phyloP scores from a whole-genome alignment of 306 rosid genomes.

The Cercis canadensis region DNA sequence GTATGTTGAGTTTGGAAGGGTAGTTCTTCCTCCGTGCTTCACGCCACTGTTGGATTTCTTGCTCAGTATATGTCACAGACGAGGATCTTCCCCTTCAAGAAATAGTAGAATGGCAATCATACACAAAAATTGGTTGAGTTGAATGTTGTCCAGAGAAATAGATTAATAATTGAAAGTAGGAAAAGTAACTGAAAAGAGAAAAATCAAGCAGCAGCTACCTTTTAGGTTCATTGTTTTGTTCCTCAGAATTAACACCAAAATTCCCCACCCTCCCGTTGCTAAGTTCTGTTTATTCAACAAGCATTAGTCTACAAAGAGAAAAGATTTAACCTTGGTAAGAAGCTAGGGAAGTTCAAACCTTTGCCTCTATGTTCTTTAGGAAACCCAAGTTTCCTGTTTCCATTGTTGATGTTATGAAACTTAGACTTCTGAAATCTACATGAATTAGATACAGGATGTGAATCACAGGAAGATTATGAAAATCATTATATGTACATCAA shows the following conservation, averaged over 20 bases:
- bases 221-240: constrained; percentile 54
- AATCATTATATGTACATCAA: constrained; percentile 18
- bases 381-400: constrained; percentile 50
- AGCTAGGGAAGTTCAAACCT: constrained; percentile 59
- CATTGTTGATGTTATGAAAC: constrained; percentile 55
- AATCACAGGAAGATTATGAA: constrained; percentile 17
- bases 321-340: constrained; percentile 13
- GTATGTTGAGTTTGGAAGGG: constrained; percentile 58
- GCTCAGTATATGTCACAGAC: constrained; percentile 58
- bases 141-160: neutral
- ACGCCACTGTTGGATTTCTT: constrained; percentile 87
- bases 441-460: constrained; percentile 27
- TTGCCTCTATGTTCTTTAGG: constrained; percentile 51
- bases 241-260: constrained; percentile 41
- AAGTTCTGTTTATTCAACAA: constrained; percentile 54
- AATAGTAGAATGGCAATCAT: constrained; percentile 22
- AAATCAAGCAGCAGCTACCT: constrained; percentile 57
- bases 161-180: constrained; percentile 6
- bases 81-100: constrained; percentile 54
- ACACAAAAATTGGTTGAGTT: constrained; percentile 28
- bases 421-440: constrained; percentile 79
- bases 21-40: constrained; percentile 80
- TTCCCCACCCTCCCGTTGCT: constrained; percentile 50
- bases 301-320: constrained; percentile 36
- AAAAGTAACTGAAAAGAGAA: neutral